Evolutionary conservation across 2,329 filamentous ascomycete genomes (phyloP).

Genomic region (Lachnellula hyalina): DNA sequence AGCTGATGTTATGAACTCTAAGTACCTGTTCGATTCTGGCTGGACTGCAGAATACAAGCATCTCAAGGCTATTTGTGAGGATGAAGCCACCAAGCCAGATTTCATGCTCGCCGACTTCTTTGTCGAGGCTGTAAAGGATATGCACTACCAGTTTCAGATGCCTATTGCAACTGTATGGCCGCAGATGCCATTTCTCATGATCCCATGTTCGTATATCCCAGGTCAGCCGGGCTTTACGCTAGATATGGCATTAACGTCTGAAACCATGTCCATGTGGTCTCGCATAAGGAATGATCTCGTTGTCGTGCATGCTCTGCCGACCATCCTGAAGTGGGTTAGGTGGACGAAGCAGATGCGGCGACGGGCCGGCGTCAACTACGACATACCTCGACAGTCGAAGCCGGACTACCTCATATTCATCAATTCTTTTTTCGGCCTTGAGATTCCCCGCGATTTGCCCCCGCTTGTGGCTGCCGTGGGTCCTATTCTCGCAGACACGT

Average conservation of each 20-base stretch:
- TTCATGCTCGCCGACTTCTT: constrained; percentile 42
- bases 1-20: constrained; percentile 32
- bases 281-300: constrained; percentile 1
- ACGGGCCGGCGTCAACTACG: constrained; percentile 30
- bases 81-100: constrained; percentile 28
- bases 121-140: constrained; percentile 38
- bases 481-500: constrained; percentile 36
- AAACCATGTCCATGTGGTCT: not conserved
- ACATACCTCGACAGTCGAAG: constrained; percentile 29
- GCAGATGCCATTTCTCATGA: constrained; percentile 38
- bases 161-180: constrained; percentile 38
- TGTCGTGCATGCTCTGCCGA: not conserved
- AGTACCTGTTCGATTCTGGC: constrained; percentile 35
- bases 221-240: constrained; percentile 32
- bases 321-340: not conserved
- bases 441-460: constrained; percentile 38
- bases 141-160: constrained; percentile 34
- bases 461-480: constrained; percentile 36
- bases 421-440: constrained; percentile 41
- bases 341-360: constrained; percentile 3
- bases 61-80: constrained; percentile 24
- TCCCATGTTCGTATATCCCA: constrained; percentile 36
- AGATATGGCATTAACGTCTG: not conserved
- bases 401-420: constrained; percentile 39
- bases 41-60: constrained; percentile 32